These are phyloP conservation scores for Clohesyomyces aquaticus DNA, from an alignment of 495 filamentous ascomycete species.

Conservation along the genomic window DNA sequence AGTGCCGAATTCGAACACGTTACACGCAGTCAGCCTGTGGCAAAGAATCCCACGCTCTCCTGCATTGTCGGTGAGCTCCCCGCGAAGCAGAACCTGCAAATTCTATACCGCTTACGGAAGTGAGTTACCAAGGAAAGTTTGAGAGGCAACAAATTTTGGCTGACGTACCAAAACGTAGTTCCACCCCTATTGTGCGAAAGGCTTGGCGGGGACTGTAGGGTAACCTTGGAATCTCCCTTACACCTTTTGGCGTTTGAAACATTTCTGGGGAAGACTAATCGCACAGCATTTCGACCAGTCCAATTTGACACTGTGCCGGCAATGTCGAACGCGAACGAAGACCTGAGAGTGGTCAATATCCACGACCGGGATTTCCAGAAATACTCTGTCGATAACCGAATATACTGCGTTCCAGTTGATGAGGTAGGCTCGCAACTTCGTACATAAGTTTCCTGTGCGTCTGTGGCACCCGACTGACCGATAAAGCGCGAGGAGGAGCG, in stretches of 20 bases:
- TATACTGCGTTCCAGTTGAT: slow-evolving; percentile 83
- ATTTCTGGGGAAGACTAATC: neutral
- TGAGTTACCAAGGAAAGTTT: neutral
- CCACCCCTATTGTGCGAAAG: neutral
- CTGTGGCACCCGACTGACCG: slow-evolving; percentile 12
- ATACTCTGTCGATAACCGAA: slow-evolving; percentile 61
- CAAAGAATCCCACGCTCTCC: neutral
- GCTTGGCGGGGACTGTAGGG: slow-evolving; percentile 4
- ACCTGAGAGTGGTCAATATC: slow-evolving; percentile 31
- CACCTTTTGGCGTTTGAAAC: neutral
- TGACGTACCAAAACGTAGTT: slow-evolving; percentile 17
- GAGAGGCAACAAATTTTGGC: neutral
- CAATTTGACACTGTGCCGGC: neutral
- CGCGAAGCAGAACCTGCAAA: neutral
- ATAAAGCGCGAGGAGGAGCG: slow-evolving; percentile 78
- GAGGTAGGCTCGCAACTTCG: slow-evolving; percentile 74
- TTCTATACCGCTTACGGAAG: neutral
- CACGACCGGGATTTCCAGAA: slow-evolving; percentile 44
- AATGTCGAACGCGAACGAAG: slow-evolving; percentile 22
- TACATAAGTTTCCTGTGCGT: neutral
- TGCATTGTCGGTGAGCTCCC: neutral
- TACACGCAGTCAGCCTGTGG: slow-evolving; percentile 4
- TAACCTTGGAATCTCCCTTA: too few species aligned
- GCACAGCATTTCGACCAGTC: neutral
- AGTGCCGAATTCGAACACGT: slow-evolving; percentile 20